A percentile compares a stretch with the other conserved stretches of the same genome.
These are phyloP conservation scores for Diddensiella santjacobensis DNA, from an alignment of 805 yeast genomes.

Conservation along the genomic window DNA sequence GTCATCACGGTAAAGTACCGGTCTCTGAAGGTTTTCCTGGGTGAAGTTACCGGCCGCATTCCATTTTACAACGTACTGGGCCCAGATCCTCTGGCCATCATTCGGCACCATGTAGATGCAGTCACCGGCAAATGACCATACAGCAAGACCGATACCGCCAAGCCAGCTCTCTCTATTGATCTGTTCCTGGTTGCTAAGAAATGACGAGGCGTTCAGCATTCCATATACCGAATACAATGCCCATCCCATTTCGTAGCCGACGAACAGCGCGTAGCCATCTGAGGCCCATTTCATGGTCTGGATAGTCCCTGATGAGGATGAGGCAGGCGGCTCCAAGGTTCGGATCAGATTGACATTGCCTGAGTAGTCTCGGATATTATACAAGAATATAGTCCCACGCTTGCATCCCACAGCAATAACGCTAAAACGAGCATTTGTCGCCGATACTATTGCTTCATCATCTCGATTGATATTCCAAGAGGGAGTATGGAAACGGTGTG, in stretches of 20 bases:
- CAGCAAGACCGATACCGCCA: conserved; percentile 27
- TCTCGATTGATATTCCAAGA: conserved; percentile 5
- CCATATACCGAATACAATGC: conserved; percentile 47
- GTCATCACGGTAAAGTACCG: conserved; percentile 41
- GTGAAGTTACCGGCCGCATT: conserved; percentile 25
- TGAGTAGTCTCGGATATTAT: conserved; percentile 37
- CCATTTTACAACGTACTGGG: conserved; percentile 32
- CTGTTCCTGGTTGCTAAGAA: conserved; percentile 26
- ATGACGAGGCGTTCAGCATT: conserved; percentile 41
- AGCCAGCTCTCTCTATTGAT: conserved; percentile 22
- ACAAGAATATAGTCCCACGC: conserved; percentile 37
- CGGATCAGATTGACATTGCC: conserved; percentile 32
- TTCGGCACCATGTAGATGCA: conserved; percentile 34
- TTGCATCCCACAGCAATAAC: conserved; percentile 39
- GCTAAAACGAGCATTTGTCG: conserved; percentile 42
- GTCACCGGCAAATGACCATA: conserved; percentile 37
- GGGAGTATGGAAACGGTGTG: conserved; percentile 13
- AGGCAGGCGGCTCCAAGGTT: conserved; percentile 29
- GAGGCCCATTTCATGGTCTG: conserved; percentile 37
- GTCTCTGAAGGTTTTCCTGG: conserved; percentile 37
- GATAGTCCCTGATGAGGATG: conserved; percentile 25
- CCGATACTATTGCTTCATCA: conserved; percentile 26
- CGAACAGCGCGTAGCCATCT: conserved; percentile 34
- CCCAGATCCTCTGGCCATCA: conserved; percentile 19
- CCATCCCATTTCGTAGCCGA: conserved; percentile 44